Percentiles rank a stretch among this genome's conserved stretches.
Conservation (phyloP, 257 asterid species). For the Nicotiana otophora region DNA sequence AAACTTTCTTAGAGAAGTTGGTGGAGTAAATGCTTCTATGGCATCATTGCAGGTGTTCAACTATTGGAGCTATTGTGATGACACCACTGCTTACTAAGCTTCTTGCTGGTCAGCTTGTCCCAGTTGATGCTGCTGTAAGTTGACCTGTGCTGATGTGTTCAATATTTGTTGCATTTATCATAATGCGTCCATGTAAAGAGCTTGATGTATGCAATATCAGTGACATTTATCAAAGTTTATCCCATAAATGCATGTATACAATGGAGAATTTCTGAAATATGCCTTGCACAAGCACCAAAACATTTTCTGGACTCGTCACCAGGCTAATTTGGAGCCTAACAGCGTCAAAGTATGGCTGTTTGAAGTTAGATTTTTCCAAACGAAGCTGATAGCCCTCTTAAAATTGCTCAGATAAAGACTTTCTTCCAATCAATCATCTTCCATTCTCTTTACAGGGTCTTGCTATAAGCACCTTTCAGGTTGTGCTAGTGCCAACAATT, state of each 20-base stretch:
- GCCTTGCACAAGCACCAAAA: background rate
- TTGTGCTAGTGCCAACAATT: constrained; percentile 88
- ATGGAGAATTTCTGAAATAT: background rate
- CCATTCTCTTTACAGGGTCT: constrained; percentile 59
- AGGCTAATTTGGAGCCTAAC: background rate
- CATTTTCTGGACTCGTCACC: background rate
- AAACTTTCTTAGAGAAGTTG: background rate
- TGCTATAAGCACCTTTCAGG: constrained; percentile 94
- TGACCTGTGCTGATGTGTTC: background rate
- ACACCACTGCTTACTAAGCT: constrained; percentile 92
- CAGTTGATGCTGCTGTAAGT: constrained; percentile 97
- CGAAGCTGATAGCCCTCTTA: background rate
- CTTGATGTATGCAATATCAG: background rate
- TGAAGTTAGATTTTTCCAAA: constrained; percentile 1
- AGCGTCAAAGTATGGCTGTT: background rate
- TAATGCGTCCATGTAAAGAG: background rate
- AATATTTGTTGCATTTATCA: background rate
- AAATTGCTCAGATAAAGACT: background rate
- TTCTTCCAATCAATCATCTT: background rate
- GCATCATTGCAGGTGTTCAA: constrained; percentile 67
- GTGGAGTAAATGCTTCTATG: constrained; percentile 8
- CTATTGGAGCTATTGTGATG: constrained; percentile 93
- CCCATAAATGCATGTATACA: background rate
- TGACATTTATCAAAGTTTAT: background rate
- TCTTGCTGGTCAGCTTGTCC: constrained; percentile 97